Base-by-base conservation (phyloP, 140 eudicot genomes). In the Stevia rebaudiana region DNA sequence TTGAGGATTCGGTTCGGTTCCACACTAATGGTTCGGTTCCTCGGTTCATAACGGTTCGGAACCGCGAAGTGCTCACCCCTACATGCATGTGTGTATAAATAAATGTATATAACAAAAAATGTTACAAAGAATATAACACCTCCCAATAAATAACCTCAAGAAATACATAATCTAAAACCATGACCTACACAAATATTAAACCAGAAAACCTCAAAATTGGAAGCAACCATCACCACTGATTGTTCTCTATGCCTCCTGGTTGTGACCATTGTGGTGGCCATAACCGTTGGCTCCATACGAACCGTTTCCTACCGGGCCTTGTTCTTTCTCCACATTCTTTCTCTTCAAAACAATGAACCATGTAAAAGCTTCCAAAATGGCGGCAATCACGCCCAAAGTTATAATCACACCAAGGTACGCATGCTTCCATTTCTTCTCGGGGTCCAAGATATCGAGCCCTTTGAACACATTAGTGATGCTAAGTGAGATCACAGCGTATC, bases 381-480 rank as follows among this genome's bases (percentile, higher is more conserved):
- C 81, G 25, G 88, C 90, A 36, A 61, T 67, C 15, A 51, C 90
- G 2, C 81, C 97, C 43, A 90, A 28, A 16, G 73, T 75, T 16
- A 82, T 90, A 16, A 87, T 59, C 18, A 84, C 66, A 0, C 94
- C 97, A 2, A 74, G 69, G 73, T 90, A 90, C 4, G 94, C 90
- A 13, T 74, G 68, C 66, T 80, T 84, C 97, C 97, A 90, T 69
- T 81, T 84, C 79, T 84, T 69, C 16, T 77, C 86, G 0, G 95
- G 94, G 67, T 90, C 86, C 75, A 90, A 80, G 51, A 87, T 84
- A 21, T 84, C 88, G 35, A 90, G 78, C 28, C 97, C 97, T 68
- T 87, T 69, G 61, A 77, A 87, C 5, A 90, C 74, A 72, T 90
- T 90, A 28, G 55, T 56, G 52, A 86, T 78, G 65, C 85, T 79